Evolutionary conservation across 2,329 filamentous ascomycete genomes (phyloP).

Genomic region (Aspergillus sp.): DNA sequence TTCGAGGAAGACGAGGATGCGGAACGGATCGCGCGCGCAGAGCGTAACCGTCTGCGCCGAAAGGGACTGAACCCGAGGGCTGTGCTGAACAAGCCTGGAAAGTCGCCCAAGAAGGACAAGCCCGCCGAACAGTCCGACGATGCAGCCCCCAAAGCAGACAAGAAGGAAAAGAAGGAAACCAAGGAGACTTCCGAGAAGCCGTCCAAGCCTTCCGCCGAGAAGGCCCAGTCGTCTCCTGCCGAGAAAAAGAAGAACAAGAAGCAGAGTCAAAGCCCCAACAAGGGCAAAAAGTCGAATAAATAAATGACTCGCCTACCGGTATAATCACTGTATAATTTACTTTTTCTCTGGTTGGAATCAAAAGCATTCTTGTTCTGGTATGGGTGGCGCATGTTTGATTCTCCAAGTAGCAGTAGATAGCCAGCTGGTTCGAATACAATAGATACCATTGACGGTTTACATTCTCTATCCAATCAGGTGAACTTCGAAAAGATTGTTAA

Average conservation of each 20-base stretch:
- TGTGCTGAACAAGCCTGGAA: constrained; percentile 37
- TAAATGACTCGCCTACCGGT: constrained; percentile 15
- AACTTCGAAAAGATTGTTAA: neutral
- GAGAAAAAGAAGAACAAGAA: constrained; percentile 21
- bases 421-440: constrained; percentile 6
- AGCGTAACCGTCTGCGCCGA: constrained; percentile 69
- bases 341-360: constrained; percentile 15
- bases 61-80: constrained; percentile 72
- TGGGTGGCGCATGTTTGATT: constrained; percentile 15
- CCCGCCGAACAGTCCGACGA: constrained; percentile 16
- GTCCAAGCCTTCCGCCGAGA: constrained; percentile 3
- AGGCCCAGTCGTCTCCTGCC: constrained; percentile 9
- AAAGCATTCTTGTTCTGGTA: constrained; percentile 17
- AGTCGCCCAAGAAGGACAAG: constrained; percentile 25
- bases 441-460: constrained; percentile 11
- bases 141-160: constrained; percentile 15
- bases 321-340: constrained; percentile 12
- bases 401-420: constrained; percentile 6
- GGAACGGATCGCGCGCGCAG: constrained; percentile 70
- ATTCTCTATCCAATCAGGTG: no score
- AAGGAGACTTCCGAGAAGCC: constrained; percentile 22
- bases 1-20: constrained; percentile 74
- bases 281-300: constrained; percentile 30
- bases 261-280: constrained; percentile 14
- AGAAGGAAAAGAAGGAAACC: constrained; percentile 16